phyloP scores from a whole-genome alignment of 2,329 filamentous ascomycete genomes.

The Delphinella strobiligena region DNA sequence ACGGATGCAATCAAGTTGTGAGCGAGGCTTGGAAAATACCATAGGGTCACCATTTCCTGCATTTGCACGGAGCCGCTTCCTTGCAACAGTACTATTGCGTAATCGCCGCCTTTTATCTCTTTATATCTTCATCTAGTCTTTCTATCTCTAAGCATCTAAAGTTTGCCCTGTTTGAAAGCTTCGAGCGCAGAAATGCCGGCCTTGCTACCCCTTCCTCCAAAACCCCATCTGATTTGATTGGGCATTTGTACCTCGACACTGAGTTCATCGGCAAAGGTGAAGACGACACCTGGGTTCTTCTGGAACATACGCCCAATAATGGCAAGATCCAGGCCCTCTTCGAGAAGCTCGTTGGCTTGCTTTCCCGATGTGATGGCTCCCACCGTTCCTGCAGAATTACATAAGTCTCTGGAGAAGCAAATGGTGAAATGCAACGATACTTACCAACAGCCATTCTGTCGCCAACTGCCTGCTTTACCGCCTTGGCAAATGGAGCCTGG shows the following conservation, averaged over 20 bases:
- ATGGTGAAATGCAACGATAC: too few relatives aligned
- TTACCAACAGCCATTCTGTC: constrained; percentile 58
- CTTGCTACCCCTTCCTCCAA: constrained; percentile 32
- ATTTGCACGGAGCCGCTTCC: too few relatives aligned
- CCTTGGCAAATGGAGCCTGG: constrained; percentile 61
- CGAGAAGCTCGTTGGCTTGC: constrained; percentile 51
- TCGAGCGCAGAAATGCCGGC: constrained; percentile 12
- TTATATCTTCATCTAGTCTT: too few relatives aligned
- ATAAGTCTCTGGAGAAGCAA: too few relatives aligned
- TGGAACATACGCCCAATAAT: constrained; percentile 66
- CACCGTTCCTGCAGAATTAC: constrained; percentile 60
- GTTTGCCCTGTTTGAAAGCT: constrained; percentile 5
- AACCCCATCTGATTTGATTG: constrained; percentile 55
- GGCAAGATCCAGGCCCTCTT: constrained; percentile 51
- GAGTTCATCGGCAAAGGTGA: constrained; percentile 55
- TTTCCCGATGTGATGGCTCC: constrained; percentile 60
- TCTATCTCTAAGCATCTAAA: neutral
- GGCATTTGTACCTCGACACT: constrained; percentile 60
- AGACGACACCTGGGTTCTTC: constrained; percentile 66
- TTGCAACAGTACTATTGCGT: too few relatives aligned
- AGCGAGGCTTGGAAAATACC: too few relatives aligned
- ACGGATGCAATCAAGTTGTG: too few relatives aligned
- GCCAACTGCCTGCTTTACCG: constrained; percentile 62
- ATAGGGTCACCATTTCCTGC: too few relatives aligned
- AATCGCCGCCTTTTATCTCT: too few relatives aligned